These are phyloP conservation scores for Spizellomyces sp. DNA, from an alignment of 192 early-diverging fungal species.

Conservation along the genomic window DNA sequence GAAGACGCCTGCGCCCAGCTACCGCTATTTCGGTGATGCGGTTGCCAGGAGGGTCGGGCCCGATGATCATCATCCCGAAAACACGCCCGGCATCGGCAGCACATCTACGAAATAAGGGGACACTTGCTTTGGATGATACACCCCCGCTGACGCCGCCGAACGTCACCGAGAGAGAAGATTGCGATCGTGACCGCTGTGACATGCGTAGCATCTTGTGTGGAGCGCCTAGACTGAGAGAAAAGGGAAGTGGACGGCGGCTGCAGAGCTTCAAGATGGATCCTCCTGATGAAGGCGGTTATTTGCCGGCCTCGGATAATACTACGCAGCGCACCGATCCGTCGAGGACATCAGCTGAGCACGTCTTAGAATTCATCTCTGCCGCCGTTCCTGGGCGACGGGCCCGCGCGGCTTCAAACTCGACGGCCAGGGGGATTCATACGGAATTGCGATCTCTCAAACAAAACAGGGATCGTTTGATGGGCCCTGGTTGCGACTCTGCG, in stretches of 20 bases:
- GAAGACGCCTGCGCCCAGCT: slow-evolving; percentile 45
- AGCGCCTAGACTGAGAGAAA: no score
- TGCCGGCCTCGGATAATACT: no score
- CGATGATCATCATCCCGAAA: slow-evolving; percentile 54
- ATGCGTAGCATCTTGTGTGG: background rate
- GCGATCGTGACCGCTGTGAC: no score
- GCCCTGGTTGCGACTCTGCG: no score
- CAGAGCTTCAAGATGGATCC: no score
- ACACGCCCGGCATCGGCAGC: slow-evolving; percentile 52
- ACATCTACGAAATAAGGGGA: slow-evolving; percentile 22
- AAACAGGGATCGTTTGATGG: no score
- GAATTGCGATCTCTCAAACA: no score
- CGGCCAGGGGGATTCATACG: no score
- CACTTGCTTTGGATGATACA: slow-evolving; percentile 33
- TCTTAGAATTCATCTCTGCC: slow-evolving; percentile 20
- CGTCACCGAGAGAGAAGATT: background rate
- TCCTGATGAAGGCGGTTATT: no score
- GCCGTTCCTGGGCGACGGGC: slow-evolving; percentile 1
- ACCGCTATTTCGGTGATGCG: slow-evolving; percentile 63
- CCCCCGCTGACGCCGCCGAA: slow-evolving; percentile 21
- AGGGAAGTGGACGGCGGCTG: no score
- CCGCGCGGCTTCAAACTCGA: no score
- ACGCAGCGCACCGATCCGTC: no score
- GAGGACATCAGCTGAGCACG: slow-evolving; percentile 6
- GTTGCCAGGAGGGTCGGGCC: slow-evolving; percentile 37